Evolutionary conservation across 305 asterid species (phyloP).

Genomic region (Ilex paraguariensis): DNA sequence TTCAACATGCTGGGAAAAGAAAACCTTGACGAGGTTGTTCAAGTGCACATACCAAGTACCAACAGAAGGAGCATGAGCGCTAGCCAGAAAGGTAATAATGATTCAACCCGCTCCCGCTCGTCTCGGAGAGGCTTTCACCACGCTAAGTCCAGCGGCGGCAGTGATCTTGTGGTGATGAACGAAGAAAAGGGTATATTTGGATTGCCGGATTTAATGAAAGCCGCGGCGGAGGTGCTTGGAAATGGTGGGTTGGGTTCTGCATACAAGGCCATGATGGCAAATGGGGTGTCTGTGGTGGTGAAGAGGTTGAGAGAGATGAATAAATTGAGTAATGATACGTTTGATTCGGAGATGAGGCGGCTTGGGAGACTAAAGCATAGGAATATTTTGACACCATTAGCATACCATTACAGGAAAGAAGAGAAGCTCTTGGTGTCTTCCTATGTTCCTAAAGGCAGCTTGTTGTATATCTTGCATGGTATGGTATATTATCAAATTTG

Average conservation of each 20-base stretch:
- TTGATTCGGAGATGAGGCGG: slow-evolving; percentile 56
- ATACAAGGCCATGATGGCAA: slow-evolving; percentile 65
- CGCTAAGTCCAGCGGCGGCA: slow-evolving; percentile 24
- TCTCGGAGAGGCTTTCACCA: slow-evolving; percentile 23
- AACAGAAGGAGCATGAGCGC: slow-evolving; percentile 31
- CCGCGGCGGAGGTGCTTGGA: slow-evolving; percentile 93
- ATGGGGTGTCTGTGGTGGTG: slow-evolving; percentile 72
- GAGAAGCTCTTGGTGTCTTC: slow-evolving; percentile 81
- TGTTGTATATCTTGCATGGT: slow-evolving; percentile 69
- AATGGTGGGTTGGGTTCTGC: slow-evolving; percentile 83
- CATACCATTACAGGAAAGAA: slow-evolving; percentile 76
- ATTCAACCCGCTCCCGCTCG: slow-evolving; percentile 16
- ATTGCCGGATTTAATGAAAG: slow-evolving; percentile 85
- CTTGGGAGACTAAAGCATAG: slow-evolving; percentile 48
- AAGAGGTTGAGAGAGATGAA: slow-evolving; percentile 80
- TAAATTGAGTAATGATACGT: slow-evolving; percentile 50
- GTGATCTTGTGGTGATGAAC: slow-evolving; percentile 61
- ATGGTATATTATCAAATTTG: background rate
- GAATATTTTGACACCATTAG: slow-evolving; percentile 76
- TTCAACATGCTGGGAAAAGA: slow-evolving; percentile 43
- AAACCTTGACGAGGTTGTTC: slow-evolving; percentile 43
- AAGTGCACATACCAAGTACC: slow-evolving; percentile 32
- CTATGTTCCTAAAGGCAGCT: slow-evolving; percentile 67
- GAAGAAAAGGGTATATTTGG: slow-evolving; percentile 69
- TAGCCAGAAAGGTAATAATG: slow-evolving; percentile 14